phyloP scores from a whole-genome alignment of 2,329 filamentous ascomycete genomes.

The Waltergamsia citrina region DNA sequence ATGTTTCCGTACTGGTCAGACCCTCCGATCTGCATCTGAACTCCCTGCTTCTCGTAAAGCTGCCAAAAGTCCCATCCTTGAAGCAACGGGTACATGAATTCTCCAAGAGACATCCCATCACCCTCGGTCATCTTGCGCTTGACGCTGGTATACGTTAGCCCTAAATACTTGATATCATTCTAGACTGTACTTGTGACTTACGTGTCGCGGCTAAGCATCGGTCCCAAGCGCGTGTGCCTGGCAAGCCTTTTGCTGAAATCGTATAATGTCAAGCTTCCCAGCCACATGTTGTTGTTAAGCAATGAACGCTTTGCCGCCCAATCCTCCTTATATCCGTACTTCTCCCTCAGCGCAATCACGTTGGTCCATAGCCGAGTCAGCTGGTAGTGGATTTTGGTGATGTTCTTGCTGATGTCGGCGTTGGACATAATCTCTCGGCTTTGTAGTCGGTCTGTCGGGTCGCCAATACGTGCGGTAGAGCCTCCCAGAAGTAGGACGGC shows the following conservation, averaged over 20 bases:
- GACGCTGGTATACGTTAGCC: conserved; percentile 38
- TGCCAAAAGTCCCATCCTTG: conserved; percentile 97
- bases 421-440: conserved; percentile 45
- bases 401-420: conserved; percentile 50
- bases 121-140: conserved; percentile 76
- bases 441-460: conserved; percentile 62
- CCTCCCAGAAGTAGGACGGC: conserved; percentile 61
- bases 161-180: conserved; percentile 15
- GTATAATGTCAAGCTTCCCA: conserved; percentile 59
- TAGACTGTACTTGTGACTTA: conserved; percentile 34
- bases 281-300: conserved; percentile 79
- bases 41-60: conserved; percentile 56
- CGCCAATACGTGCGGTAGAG: conserved; percentile 69
- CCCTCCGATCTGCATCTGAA: conserved; percentile 86
- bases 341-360: conserved; percentile 55
- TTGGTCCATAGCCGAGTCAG: conserved; percentile 65
- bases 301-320: conserved; percentile 60
- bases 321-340: conserved; percentile 53
- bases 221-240: conserved; percentile 63
- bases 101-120: conserved; percentile 87
- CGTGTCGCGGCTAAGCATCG: conserved; percentile 85
- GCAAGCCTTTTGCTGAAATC: conserved; percentile 72
- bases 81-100: conserved; percentile 87
- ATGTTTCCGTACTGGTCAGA: conserved; percentile 98
- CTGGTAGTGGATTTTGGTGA: conserved; percentile 60